These are phyloP conservation scores for Lobulomyces angularis DNA, from an alignment of 192 early-diverging fungal genomes.

Conservation along the genomic window DNA sequence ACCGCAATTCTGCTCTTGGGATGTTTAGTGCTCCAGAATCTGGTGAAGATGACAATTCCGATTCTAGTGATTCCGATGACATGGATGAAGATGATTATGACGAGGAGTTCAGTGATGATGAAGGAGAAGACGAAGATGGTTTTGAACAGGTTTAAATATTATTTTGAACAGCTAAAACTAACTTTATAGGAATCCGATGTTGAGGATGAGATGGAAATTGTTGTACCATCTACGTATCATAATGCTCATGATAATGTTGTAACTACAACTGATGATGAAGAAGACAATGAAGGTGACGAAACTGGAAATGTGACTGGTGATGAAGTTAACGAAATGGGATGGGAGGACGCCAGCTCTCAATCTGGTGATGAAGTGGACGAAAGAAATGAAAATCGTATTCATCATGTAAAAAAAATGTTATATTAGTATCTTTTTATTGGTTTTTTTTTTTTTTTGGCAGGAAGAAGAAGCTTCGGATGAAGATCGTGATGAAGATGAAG, in stretches of 20 bases:
- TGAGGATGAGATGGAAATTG: slow-evolving; percentile 48
- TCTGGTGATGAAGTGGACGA: slow-evolving; percentile 26
- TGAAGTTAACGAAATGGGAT: slow-evolving; percentile 45
- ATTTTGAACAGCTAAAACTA: too few relatives aligned
- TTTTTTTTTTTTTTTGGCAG: slow-evolving; percentile 23
- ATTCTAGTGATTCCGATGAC: slow-evolving; percentile 29
- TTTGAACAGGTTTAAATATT: slow-evolving; percentile 8
- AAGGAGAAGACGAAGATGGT: slow-evolving; percentile 40
- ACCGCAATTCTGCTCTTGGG: slow-evolving; percentile 69
- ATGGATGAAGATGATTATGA: slow-evolving; percentile 58
- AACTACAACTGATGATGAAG: slow-evolving; percentile 34
- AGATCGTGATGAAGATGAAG: slow-evolving; percentile 19
- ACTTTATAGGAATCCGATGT: slow-evolving; percentile 30
- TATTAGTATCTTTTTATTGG: too few relatives aligned
- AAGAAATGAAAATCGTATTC: slow-evolving; percentile 17
- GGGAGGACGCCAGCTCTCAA: slow-evolving; percentile 36
- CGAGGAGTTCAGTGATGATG: slow-evolving; percentile 48
- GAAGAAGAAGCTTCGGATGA: slow-evolving; percentile 28
- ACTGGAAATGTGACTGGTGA: slow-evolving; percentile 1
- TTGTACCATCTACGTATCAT: slow-evolving; percentile 37
- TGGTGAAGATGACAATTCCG: slow-evolving; percentile 57
- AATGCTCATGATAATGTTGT: slow-evolving; percentile 17
- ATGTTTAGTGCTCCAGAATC: slow-evolving; percentile 59
- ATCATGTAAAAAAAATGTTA: slow-evolving; percentile 14
- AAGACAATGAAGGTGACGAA: slow-evolving; percentile 29